A percentile compares a stretch with the other conserved stretches of the same genome.
phyloP scores from a whole-genome alignment of 225 moss, liverwort and hornwort species.

The Pseudoscleropodium purum region DNA sequence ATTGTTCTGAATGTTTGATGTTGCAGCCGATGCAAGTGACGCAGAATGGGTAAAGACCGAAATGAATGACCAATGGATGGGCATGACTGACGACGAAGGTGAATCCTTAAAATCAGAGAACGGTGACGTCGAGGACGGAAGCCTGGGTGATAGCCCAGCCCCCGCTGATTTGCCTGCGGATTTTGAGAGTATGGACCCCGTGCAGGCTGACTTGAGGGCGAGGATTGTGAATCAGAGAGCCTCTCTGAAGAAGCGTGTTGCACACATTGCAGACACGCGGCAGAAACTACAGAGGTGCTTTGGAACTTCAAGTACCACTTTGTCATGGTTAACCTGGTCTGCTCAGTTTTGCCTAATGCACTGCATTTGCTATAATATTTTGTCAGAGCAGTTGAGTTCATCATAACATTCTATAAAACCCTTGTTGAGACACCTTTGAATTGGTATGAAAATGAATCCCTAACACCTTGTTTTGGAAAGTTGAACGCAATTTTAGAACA shows the following conservation, averaged over 20 bases:
- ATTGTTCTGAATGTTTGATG: not conserved
- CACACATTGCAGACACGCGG: slow-evolving; percentile 11
- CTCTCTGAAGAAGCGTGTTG: slow-evolving; percentile 10
- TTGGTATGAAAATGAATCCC: not conserved
- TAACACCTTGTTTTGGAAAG: not conserved
- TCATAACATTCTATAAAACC: not conserved
- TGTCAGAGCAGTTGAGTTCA: not conserved
- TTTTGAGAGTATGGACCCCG: not conserved
- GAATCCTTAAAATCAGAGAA: slow-evolving; percentile 24
- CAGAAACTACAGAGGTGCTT: slow-evolving; percentile 20
- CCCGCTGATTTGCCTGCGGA: not conserved
- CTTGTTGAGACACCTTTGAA: not conserved
- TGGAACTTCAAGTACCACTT: not conserved
- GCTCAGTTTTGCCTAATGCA: not conserved
- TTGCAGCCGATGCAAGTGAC: slow-evolving; percentile 37
- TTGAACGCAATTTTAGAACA: not conserved
- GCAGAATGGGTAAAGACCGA: slow-evolving; percentile 18
- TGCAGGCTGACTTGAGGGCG: slow-evolving; percentile 2
- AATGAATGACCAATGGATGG: slow-evolving; percentile 18
- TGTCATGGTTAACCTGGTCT: not conserved
- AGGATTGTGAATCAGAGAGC: slow-evolving; percentile 14
- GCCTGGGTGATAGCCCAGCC: not conserved
- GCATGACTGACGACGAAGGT: slow-evolving; percentile 16
- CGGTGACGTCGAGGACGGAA: slow-evolving; percentile 6
- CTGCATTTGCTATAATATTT: not conserved